Percentiles rank a stretch among this genome's conserved stretches.
These are phyloP conservation scores for Phytopythium kandeliae DNA, from an alignment of 352 stramenopile species.

Conservation along the genomic window DNA sequence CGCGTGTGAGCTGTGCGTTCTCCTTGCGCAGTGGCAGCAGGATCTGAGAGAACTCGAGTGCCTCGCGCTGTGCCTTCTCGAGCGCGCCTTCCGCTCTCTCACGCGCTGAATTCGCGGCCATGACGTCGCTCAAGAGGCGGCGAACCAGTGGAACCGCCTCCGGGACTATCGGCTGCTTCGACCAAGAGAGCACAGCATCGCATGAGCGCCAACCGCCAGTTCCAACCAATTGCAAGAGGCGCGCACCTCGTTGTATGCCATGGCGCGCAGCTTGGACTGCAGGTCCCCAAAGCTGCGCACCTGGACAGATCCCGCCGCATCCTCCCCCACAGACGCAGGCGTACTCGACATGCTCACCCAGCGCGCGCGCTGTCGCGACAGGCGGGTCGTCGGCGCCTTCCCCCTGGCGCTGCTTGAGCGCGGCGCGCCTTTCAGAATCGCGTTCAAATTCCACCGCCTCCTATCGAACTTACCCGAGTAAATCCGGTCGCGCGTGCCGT, in stretches of 20 bases:
- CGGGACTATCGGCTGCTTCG: conserved; percentile 36
- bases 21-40: conserved; percentile 71
- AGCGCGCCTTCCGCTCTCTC: conserved; percentile 35
- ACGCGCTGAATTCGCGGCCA: conserved; percentile 18
- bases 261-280: conserved; percentile 44
- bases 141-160: conserved; percentile 59
- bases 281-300: conserved; percentile 50
- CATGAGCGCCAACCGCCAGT: not conserved
- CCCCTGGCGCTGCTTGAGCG: too few species aligned
- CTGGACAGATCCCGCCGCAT: conserved; percentile 30
- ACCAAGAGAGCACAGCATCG: not conserved
- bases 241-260: conserved; percentile 58
- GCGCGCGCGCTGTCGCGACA: not conserved
- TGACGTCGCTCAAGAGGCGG: conserved; percentile 50
- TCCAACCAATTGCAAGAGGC: not conserved
- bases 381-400: too few species aligned
- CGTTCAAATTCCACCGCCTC: too few species aligned
- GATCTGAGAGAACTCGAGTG: conserved; percentile 60
- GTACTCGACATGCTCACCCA: conserved; percentile 18
- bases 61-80: conserved; percentile 51
- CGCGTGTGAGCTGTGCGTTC: conserved; percentile 58
- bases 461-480: too few species aligned
- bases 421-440: too few species aligned
- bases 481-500: too few species aligned
- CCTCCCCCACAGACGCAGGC: conserved; percentile 17